Evolutionary conservation across 2,329 filamentous ascomycete genomes (phyloP).

Genomic region (Colletotrichum sp.): DNA sequence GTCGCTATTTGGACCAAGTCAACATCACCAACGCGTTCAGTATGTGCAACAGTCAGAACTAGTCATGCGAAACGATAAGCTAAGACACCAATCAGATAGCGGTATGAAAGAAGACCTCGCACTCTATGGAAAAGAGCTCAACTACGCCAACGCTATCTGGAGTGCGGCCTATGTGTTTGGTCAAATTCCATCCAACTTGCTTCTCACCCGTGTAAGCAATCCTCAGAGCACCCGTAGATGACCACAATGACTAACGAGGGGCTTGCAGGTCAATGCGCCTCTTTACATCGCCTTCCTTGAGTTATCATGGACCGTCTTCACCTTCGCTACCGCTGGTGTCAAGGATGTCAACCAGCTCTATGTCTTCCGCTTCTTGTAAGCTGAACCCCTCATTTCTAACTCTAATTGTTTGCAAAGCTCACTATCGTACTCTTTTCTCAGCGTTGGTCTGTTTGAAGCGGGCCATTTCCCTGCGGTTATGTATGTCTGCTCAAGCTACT

Average conservation of each 20-base stretch:
- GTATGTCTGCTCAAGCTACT: slow-evolving; percentile 33
- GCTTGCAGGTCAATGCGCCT: slow-evolving; percentile 24
- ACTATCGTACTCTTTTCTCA: not conserved
- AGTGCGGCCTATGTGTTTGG: slow-evolving; percentile 33
- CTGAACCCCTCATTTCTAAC: not conserved
- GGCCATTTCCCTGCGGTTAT: slow-evolving; percentile 33
- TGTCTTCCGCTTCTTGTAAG: slow-evolving; percentile 29
- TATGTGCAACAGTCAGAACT: slow-evolving; percentile 1
- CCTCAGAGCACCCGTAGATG: not conserved
- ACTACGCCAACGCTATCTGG: slow-evolving; percentile 33
- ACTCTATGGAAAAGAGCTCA: slow-evolving; percentile 34
- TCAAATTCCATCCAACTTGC: slow-evolving; percentile 31
- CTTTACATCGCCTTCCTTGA: slow-evolving; percentile 28
- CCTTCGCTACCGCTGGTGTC: slow-evolving; percentile 29
- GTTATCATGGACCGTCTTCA: slow-evolving; percentile 28
- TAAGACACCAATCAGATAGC: slow-evolving; percentile 22
- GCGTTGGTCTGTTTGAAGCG: slow-evolving; percentile 32
- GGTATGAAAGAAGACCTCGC: slow-evolving; percentile 34
- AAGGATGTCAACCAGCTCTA: slow-evolving; percentile 28
- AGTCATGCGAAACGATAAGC: not conserved
- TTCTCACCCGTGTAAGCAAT: slow-evolving; percentile 25
- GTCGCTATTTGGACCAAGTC: slow-evolving; percentile 30
- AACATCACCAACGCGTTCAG: slow-evolving; percentile 32
- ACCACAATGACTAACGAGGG: accelerated
- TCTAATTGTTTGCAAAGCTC: not conserved